These are phyloP conservation scores for Paecilomyces dactylethromorphus DNA, from an alignment of 2,329 filamentous ascomycete species.

Conservation along the genomic window DNA sequence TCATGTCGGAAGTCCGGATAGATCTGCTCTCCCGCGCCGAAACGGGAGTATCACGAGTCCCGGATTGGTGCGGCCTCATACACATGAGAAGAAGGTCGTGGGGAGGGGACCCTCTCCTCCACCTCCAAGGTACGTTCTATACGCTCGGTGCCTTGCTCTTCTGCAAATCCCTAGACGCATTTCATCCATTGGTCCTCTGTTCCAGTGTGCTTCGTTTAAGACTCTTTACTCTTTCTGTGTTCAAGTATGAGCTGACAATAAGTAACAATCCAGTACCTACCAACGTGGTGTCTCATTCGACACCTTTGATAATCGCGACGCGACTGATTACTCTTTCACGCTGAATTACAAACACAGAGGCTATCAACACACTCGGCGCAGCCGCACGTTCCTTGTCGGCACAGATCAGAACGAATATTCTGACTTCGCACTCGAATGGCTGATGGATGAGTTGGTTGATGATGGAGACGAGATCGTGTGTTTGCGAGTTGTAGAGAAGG, in stretches of 20 bases:
- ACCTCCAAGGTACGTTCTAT: conserved; percentile 30
- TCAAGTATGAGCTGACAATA: neutral
- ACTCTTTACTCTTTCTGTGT: neutral
- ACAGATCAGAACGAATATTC: conserved; percentile 89
- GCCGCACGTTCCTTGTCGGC: conserved; percentile 83
- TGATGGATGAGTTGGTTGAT: conserved; percentile 84
- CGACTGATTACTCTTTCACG: conserved; percentile 68
- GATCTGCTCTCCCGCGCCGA: conserved; percentile 18
- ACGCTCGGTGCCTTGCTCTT: neutral
- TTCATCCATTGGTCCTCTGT: neutral
- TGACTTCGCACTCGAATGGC: conserved; percentile 85
- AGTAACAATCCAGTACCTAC: conserved; percentile 47
- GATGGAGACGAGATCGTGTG: conserved; percentile 93
- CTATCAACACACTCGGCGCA: conserved; percentile 72
- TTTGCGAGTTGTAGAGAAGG: conserved; percentile 79
- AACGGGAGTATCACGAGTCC: conserved; percentile 18
- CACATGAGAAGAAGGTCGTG: conserved; percentile 9
- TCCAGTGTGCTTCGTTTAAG: neutral
- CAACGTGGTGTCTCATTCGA: conserved; percentile 66
- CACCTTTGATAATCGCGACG: conserved; percentile 62
- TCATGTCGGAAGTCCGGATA: conserved; percentile 21
- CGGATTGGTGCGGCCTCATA: conserved; percentile 9
- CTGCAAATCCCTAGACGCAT: too few species aligned
- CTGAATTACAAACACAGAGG: conserved; percentile 80
- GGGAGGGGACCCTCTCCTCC: conserved; percentile 32